Evolutionary conservation across 176 grass and related monocot species (phyloP).

Genomic region (Triticum urartu): DNA sequence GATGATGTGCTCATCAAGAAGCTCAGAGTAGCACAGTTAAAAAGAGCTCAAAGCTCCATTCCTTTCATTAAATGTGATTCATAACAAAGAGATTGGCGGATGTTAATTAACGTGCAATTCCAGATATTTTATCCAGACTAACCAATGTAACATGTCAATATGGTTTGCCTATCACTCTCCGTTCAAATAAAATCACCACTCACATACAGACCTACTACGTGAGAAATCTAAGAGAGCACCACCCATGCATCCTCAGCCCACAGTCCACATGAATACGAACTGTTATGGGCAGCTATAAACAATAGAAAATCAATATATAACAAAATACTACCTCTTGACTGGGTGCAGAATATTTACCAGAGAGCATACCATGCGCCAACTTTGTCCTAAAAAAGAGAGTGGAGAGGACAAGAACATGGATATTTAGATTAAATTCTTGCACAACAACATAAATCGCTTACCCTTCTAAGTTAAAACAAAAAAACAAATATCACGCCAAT

Average conservation of each 20-base stretch:
- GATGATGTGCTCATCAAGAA: not conserved
- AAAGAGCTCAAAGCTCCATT: not conserved
- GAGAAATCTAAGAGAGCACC: not conserved
- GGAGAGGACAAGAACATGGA: not conserved
- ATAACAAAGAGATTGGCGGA: not conserved
- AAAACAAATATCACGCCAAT: not conserved
- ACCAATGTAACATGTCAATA: not conserved
- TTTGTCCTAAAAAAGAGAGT: slow-evolving; percentile 64
- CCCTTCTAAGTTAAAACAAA: not conserved
- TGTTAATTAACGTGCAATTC: not conserved
- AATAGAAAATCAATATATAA: slow-evolving; percentile 1
- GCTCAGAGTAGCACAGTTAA: not conserved
- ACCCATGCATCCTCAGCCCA: not conserved
- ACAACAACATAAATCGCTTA: not conserved
- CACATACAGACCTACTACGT: not conserved
- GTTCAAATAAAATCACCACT: not conserved
- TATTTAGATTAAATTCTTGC: not conserved
- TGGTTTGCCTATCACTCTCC: not conserved
- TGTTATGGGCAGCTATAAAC: slow-evolving; percentile 4
- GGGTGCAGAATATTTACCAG: slow-evolving; percentile 78
- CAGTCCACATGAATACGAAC: not conserved
- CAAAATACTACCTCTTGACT: slow-evolving; percentile 56
- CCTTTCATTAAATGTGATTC: not conserved
- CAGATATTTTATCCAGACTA: not conserved
- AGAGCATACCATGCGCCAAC: slow-evolving; percentile 85